These are phyloP conservation scores for Papiliotrema fonsecae DNA, from an alignment of 1,284 basidiomycete genomes.

Conservation along the genomic window DNA sequence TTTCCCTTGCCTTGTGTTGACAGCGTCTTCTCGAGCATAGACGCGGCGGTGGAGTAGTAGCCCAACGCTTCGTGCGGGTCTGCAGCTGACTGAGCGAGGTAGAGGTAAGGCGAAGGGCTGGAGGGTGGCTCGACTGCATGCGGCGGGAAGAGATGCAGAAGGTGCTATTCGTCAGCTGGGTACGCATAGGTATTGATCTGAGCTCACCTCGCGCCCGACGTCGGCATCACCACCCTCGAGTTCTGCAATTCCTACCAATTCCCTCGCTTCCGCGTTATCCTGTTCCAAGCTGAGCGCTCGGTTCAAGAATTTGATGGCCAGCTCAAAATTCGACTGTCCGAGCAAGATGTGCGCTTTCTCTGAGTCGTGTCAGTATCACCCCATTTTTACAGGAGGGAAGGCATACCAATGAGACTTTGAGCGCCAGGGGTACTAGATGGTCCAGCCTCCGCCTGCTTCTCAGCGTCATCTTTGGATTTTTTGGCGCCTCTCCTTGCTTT, in stretches of 20 bases:
- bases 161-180: slow-evolving; percentile 24
- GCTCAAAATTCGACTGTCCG: slow-evolving; percentile 75
- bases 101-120: slow-evolving; percentile 71
- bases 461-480: neutral
- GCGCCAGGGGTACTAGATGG: slow-evolving; percentile 14
- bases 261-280: slow-evolving; percentile 64
- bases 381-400: neutral
- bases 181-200: neutral
- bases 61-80: slow-evolving; percentile 71
- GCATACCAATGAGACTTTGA: slow-evolving; percentile 23
- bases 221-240: slow-evolving; percentile 74
- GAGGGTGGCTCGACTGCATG: slow-evolving; percentile 58
- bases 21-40: slow-evolving; percentile 64
- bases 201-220: slow-evolving; percentile 63
- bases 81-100: slow-evolving; percentile 74
- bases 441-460: slow-evolving; percentile 5
- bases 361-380: slow-evolving; percentile 5
- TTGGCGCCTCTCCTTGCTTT: neutral
- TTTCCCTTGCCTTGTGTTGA: slow-evolving; percentile 34
- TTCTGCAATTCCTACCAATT: slow-evolving; percentile 70
- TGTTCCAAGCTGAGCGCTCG: slow-evolving; percentile 66
- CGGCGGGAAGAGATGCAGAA: slow-evolving; percentile 55
- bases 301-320: slow-evolving; percentile 66
- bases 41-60: slow-evolving; percentile 75
- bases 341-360: slow-evolving; percentile 64